These are phyloP conservation scores for Aspergillus texensis DNA, from an alignment of 2,329 filamentous ascomycete genomes.

Conservation along the genomic window DNA sequence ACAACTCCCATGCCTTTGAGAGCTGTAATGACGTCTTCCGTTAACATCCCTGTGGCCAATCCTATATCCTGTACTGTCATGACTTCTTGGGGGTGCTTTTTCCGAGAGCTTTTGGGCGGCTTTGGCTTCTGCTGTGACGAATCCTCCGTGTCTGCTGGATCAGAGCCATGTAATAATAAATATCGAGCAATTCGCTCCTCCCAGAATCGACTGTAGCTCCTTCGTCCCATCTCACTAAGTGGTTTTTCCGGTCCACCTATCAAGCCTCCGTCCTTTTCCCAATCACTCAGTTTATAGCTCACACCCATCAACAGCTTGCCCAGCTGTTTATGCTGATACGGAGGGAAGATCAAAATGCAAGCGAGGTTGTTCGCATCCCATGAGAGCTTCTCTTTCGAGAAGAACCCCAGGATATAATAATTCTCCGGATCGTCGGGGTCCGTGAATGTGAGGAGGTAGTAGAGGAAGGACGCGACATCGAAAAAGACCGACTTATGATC, in stretches of 20 bases:
- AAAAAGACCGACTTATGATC: constrained; percentile 99
- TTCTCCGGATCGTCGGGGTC: constrained; percentile 47
- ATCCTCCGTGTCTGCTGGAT: constrained; percentile 30
- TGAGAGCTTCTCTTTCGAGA: constrained; percentile 97
- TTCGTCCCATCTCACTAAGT: constrained; percentile 79
- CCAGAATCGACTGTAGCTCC: constrained; percentile 86
- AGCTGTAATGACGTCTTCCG: constrained; percentile 78
- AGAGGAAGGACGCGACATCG: constrained; percentile 91
- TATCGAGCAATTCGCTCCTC: constrained; percentile 77
- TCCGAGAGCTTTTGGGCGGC: constrained; percentile 43
- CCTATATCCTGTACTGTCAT: constrained; percentile 74
- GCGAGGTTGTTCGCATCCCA: constrained; percentile 99
- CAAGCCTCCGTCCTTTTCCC: constrained; percentile 66
- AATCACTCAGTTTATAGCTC: constrained; percentile 85
- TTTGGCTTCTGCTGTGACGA: constrained; percentile 32
- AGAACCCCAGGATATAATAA: constrained; percentile 83
- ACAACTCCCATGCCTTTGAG: constrained; percentile 79
- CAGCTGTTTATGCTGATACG: constrained; percentile 88
- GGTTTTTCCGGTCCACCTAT: constrained; percentile 94
- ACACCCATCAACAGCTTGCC: constrained; percentile 89
- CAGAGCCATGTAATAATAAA: constrained; percentile 50
- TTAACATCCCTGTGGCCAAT: constrained; percentile 76
- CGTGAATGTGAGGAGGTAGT: constrained; percentile 85
- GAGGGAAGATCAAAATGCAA: constrained; percentile 93
- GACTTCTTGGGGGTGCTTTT: constrained; percentile 46